Conservation (phyloP, 1,284 basidiomycete genomes). For the Boletellus deceptivus region DNA sequence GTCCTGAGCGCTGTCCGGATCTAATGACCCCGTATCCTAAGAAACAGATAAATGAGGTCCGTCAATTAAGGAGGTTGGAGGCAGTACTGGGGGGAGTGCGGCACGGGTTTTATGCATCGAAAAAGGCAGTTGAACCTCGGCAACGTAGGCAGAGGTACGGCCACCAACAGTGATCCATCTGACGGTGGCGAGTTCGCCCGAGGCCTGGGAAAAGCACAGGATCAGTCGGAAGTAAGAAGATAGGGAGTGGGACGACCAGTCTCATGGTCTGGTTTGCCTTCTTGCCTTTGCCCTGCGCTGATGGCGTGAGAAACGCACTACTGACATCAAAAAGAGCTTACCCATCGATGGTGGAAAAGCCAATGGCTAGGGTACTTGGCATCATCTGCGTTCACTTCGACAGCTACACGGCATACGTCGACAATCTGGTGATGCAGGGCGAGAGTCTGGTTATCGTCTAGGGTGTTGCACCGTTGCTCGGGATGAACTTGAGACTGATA, state of each 20-base stretch:
- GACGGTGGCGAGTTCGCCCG: conserved; percentile 70
- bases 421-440: conserved; percentile 57
- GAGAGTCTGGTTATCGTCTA: conserved; percentile 51
- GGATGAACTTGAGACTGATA: conserved; percentile 81
- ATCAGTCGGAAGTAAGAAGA: conserved; percentile 6
- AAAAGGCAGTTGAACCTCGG: conserved; percentile 58
- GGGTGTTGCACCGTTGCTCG: conserved; percentile 61
- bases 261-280: conserved; percentile 50
- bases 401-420: conserved; percentile 61
- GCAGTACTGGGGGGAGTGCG: conserved; percentile 9
- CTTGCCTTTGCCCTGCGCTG: conserved; percentile 69
- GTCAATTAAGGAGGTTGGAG: neutral
- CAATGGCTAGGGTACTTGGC: conserved; percentile 67
- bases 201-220: conserved; percentile 45
- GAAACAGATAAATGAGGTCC: neutral
- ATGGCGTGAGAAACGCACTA: conserved; percentile 12
- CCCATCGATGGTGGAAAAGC: conserved; percentile 75
- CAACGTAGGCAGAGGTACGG: conserved; percentile 74
- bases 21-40: neutral
- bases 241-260: conserved; percentile 43
- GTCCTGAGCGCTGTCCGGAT: neutral
- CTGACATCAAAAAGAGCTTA: conserved; percentile 22
- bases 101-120: conserved; percentile 3
- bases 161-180: conserved; percentile 81
- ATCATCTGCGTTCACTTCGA: conserved; percentile 73